Evolutionary conservation across 2,329 filamentous ascomycete genomes (phyloP).

Genomic region (Aspergillus melleus): DNA sequence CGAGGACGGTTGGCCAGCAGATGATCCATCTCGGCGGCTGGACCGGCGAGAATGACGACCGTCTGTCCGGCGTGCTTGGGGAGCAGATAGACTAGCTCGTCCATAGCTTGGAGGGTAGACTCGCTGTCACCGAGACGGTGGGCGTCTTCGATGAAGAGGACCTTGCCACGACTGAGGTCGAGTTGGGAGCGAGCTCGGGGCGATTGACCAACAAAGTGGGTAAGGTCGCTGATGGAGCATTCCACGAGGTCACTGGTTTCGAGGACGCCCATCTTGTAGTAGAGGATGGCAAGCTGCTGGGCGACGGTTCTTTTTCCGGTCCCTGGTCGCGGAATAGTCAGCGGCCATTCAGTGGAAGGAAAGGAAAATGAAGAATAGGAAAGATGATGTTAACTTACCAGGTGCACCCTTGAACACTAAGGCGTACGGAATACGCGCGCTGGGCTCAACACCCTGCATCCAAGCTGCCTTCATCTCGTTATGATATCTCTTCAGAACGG

Average conservation of each 20-base stretch:
- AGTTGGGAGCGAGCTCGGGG: constrained; percentile 13
- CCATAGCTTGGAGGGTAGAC: constrained; percentile 9
- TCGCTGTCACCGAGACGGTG: constrained; percentile 18
- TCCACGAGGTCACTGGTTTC: constrained; percentile 14
- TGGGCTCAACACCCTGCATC: constrained; percentile 17
- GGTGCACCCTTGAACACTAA: constrained; percentile 24
- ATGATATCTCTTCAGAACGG: constrained; percentile 19
- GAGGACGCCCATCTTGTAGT: constrained; percentile 23
- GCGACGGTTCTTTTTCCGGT: constrained; percentile 19
- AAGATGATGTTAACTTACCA: constrained; percentile 5
- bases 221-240: constrained; percentile 17
- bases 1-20: constrained; percentile 18
- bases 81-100: constrained; percentile 19
- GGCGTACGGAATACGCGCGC: constrained; percentile 11
- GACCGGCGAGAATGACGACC: constrained; percentile 21
- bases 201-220: constrained; percentile 7
- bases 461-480: constrained; percentile 21
- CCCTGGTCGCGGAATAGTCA: constrained; percentile 4
- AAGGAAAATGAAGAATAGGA: neutral
- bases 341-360: neutral
- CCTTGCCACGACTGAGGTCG: constrained; percentile 14
- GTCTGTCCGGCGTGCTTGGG: constrained; percentile 13
- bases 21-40: constrained; percentile 18
- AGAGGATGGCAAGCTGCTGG: constrained; percentile 16
- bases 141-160: constrained; percentile 21